Evolutionary conservation across 441 rosid species (phyloP), one percentile per base, ranked within the genome.

Genomic region (Macaranga tanarius): DNA sequence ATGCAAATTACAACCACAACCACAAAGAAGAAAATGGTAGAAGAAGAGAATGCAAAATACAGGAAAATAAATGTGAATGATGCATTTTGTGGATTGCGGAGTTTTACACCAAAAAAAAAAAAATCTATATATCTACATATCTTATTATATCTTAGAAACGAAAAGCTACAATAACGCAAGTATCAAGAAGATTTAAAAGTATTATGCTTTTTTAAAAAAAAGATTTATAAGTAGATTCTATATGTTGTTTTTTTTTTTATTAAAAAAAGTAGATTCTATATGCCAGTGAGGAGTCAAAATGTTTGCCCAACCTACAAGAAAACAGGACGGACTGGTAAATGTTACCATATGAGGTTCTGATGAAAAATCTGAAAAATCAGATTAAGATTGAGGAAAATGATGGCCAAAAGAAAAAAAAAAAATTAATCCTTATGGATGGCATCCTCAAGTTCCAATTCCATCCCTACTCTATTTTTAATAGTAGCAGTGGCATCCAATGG

Each of bases 391-490:
- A 25, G 34, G 44, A 26, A 51, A 17, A 31, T 6, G 58, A 55
- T n/a, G n/a, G n/a, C n/a, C n/a, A n/a, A n/a, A n/a, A n/a, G n/a
- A n/a, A n/a, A n/a, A n/a, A n/a, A n/a, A 66, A 52, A 17, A n/a
- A 61, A 42, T 73, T 76, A 86, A 60, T 82, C 84, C 81, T 76
- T 81, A 40, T 84, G 90, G 45, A 87, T 75, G 65, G 92, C 86
- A 79, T 92, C 97, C 54, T 89, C 97, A 42, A 94, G 62, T 42
- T 90, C 95, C 57, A 88, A 54, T n/a, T 92, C 92, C 76, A 87
- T 31, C 22, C 96, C 96, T 15, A 79, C 75, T 7, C 85, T 82
- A 7, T 87, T 92, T 79, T 82, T 79, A 19, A 88, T 82, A 17
- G 90, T 83, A 47, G 91, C 57, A 16, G 78, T 74, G 1, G 88